Conservation (phyloP, 108 stramenopile species). For the Pseudonitzschia pungens region DNA sequence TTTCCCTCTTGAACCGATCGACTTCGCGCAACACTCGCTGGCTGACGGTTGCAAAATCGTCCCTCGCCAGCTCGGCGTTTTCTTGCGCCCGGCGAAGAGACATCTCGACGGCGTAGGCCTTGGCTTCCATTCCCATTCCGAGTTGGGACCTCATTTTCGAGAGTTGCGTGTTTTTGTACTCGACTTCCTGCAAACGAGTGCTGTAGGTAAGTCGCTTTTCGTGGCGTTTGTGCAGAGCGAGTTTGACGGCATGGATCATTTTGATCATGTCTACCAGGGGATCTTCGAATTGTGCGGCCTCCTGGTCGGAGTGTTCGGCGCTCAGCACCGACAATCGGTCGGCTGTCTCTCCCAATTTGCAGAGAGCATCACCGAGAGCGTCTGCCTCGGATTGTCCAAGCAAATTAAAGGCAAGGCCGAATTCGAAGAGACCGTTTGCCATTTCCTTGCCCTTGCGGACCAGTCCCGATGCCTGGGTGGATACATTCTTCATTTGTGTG, state of each 20-base stretch:
- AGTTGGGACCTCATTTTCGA: constrained; percentile 68
- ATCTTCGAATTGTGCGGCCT: constrained; percentile 86
- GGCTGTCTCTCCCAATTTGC: constrained; percentile 83
- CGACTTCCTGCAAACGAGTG: constrained; percentile 71
- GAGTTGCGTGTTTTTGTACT: constrained; percentile 59
- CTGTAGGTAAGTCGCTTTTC: constrained; percentile 87
- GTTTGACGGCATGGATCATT: constrained; percentile 91
- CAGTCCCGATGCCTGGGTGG: constrained; percentile 83
- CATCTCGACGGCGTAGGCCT: constrained; percentile 85
- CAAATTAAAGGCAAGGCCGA: constrained; percentile 95
- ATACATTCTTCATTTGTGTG: constrained; percentile 90
- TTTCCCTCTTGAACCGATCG: constrained; percentile 95
- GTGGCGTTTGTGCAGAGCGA: constrained; percentile 86
- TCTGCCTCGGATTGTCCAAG: constrained; percentile 92
- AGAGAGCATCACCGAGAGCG: constrained; percentile 80
- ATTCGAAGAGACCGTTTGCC: constrained; percentile 93
- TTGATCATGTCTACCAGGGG: constrained; percentile 95
- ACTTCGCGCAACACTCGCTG: constrained; percentile 94
- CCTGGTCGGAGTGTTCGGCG: constrained; percentile 86
- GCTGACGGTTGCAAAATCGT: constrained; percentile 84
- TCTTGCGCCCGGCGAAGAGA: constrained; percentile 75
- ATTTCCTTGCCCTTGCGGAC: constrained; percentile 94
- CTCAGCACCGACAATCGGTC: constrained; percentile 75
- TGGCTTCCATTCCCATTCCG: constrained; percentile 82
- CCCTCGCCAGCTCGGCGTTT: constrained; percentile 67